Percentiles rank a stretch among this genome's conserved stretches.
These are phyloP conservation scores for Neoscytalidium dimidiatum DNA, from an alignment of 2,329 filamentous ascomycete species.

Conservation along the genomic window DNA sequence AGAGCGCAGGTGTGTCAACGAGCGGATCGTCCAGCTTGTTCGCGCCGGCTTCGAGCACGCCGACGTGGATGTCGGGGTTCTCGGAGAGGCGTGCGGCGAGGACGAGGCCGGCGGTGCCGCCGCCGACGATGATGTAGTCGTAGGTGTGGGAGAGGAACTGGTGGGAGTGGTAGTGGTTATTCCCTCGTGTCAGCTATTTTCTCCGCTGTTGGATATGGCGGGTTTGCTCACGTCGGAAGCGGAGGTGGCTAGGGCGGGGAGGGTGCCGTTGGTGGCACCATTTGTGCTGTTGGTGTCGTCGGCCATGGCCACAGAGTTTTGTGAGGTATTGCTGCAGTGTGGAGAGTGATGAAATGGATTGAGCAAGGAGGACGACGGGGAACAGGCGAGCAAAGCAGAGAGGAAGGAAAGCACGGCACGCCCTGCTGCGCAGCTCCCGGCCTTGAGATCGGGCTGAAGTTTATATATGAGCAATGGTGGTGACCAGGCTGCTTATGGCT, in stretches of 20 bases:
- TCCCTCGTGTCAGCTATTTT: too few species aligned
- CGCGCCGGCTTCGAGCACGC: slow-evolving; percentile 25
- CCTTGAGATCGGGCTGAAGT: too few species aligned
- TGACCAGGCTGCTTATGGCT: too few species aligned
- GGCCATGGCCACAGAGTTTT: not conserved
- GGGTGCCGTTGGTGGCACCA: not conserved
- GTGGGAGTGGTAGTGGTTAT: too few species aligned
- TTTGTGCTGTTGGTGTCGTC: not conserved
- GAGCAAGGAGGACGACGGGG: not conserved
- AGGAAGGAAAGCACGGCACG: too few species aligned
- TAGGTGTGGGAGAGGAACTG: not conserved
- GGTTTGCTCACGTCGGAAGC: too few species aligned
- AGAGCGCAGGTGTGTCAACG: slow-evolving; percentile 24
- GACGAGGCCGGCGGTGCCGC: slow-evolving; percentile 23
- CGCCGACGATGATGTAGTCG: slow-evolving; percentile 22
- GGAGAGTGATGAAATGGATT: too few species aligned
- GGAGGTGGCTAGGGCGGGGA: slow-evolving; percentile 24
- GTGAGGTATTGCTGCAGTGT: too few species aligned
- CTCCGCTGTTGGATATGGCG: too few species aligned
- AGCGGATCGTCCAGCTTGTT: slow-evolving; percentile 31
- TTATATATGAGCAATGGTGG: too few species aligned
- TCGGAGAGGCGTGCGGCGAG: slow-evolving; percentile 28
- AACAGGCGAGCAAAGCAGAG: too few species aligned
- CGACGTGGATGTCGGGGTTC: slow-evolving; percentile 25
- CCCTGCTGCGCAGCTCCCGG: too few species aligned